These are phyloP conservation scores for Schizophyllum commune DNA, from an alignment of 1,284 basidiomycete species.

Conservation along the genomic window DNA sequence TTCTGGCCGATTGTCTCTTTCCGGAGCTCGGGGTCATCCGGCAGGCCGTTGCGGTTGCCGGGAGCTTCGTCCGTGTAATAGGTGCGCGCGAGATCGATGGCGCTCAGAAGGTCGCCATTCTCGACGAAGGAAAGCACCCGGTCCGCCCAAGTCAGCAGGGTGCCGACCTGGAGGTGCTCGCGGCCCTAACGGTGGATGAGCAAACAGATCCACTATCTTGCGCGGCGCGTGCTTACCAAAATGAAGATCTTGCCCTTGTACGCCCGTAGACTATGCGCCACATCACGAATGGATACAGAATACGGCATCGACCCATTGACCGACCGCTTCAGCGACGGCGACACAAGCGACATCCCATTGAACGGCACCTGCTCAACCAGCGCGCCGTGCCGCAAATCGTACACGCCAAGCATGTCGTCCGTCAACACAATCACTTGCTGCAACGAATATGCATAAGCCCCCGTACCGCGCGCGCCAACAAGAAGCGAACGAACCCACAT, in stretches of 20 bases:
- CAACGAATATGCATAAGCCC: slow-evolving; percentile 8
- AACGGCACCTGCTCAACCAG: slow-evolving; percentile 54
- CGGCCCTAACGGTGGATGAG: slow-evolving; percentile 39
- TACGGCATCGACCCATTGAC: slow-evolving; percentile 40
- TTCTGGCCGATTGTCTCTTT: slow-evolving; percentile 67
- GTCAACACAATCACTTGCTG: slow-evolving; percentile 65
- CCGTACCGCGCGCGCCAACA: slow-evolving; percentile 3
- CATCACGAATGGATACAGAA: slow-evolving; percentile 41
- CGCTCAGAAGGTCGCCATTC: slow-evolving; percentile 82
- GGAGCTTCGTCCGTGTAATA: slow-evolving; percentile 81
- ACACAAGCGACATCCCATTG: slow-evolving; percentile 46
- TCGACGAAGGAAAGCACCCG: slow-evolving; percentile 81
- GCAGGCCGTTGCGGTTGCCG: slow-evolving; percentile 88
- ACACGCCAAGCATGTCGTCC: slow-evolving; percentile 53
- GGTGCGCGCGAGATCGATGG: slow-evolving; percentile 79
- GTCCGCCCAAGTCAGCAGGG: slow-evolving; percentile 93
- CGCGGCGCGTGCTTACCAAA: slow-evolving; percentile 49
- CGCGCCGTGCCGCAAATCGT: slow-evolving; percentile 51
- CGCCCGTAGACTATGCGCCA: slow-evolving; percentile 68
- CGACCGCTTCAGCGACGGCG: slow-evolving; percentile 43
- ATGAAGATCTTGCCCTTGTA: slow-evolving; percentile 92
- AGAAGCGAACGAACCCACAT: slow-evolving; percentile 49
- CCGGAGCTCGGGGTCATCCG: slow-evolving; percentile 52
- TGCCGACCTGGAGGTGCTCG: slow-evolving; percentile 74
- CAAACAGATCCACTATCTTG: neutral